These are phyloP conservation scores for Lophiotrema nucula DNA, from an alignment of 495 filamentous ascomycete species.

Conservation along the genomic window DNA sequence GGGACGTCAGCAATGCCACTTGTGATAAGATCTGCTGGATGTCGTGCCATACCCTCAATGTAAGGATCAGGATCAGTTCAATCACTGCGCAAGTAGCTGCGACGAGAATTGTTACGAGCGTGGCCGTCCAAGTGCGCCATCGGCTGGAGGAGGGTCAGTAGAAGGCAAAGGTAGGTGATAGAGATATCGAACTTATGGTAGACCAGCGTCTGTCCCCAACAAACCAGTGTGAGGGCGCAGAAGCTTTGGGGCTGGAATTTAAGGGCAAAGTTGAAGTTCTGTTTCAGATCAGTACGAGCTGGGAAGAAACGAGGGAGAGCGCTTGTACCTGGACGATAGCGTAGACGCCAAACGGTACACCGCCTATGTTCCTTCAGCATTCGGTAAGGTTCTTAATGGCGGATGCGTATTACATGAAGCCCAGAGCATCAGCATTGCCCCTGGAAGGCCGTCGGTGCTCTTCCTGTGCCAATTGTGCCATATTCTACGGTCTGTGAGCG, in stretches of 20 bases:
- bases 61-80: slow-evolving; percentile 62
- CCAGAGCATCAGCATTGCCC: slow-evolving; percentile 74
- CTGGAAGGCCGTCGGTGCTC: slow-evolving; percentile 69
- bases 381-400: background rate
- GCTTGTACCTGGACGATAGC: slow-evolving; percentile 49
- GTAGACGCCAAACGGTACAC: slow-evolving; percentile 56
- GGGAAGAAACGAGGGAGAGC: no score
- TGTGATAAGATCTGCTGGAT: background rate
- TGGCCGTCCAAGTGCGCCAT: slow-evolving; percentile 54
- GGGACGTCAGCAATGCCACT: background rate
- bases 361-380: slow-evolving; percentile 35
- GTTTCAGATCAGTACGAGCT: background rate
- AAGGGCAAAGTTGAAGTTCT: slow-evolving; percentile 73
- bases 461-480: slow-evolving; percentile 72
- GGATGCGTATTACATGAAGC: slow-evolving; percentile 54
- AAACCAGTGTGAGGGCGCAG: slow-evolving; percentile 60
- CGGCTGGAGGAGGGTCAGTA: slow-evolving; percentile 39
- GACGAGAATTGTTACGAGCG: slow-evolving; percentile 43
- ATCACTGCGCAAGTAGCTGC: slow-evolving; percentile 54
- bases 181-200: slow-evolving; percentile 56
- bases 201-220: slow-evolving; percentile 64
- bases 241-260: slow-evolving; percentile 75
- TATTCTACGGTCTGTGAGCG: slow-evolving; percentile 51
- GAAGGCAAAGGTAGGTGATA: no score
- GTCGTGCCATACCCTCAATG: slow-evolving; percentile 54